These are phyloP conservation scores for Phaeosphaeria sp. DNA, from an alignment of 2,329 filamentous ascomycete species.

Conservation along the genomic window DNA sequence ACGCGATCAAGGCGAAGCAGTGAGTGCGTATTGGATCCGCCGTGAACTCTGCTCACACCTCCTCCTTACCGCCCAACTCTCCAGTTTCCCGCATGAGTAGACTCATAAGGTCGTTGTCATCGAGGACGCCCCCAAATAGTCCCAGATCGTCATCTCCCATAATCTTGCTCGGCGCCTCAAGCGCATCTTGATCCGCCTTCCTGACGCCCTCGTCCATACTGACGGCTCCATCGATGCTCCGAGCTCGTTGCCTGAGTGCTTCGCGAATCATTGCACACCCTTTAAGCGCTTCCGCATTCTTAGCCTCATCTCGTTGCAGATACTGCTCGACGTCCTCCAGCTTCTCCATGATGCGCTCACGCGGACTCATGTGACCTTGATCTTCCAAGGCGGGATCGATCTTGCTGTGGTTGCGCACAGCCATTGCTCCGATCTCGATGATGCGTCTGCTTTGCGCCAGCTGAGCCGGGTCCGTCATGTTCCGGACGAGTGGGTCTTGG, in stretches of 20 bases:
- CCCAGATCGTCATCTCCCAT: background rate
- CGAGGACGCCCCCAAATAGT: constrained; percentile 4
- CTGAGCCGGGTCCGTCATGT: constrained; percentile 29
- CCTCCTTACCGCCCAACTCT: background rate
- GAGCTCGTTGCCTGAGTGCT: background rate
- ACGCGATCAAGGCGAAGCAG: no score
- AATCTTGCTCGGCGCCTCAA: constrained; percentile 9
- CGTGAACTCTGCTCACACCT: no score
- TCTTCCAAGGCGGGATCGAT: constrained; percentile 8
- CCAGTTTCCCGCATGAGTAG: constrained; percentile 18
- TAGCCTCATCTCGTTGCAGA: constrained; percentile 10
- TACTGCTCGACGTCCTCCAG: constrained; percentile 27
- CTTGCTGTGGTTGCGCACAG: constrained; percentile 17
- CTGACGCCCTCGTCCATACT: background rate
- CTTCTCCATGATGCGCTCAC: constrained; percentile 14
- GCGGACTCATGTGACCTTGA: background rate
- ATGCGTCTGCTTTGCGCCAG: constrained; percentile 26
- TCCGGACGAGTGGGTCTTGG: constrained; percentile 9
- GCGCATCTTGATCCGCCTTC: background rate
- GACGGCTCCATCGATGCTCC: background rate
- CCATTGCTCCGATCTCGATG: constrained; percentile 42
- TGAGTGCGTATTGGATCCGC: no score
- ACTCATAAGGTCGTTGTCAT: constrained; percentile 12
- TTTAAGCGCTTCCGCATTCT: constrained; percentile 20
- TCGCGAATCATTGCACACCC: constrained; percentile 28